A percentile compares a stretch with the other conserved stretches of the same genome.
These are phyloP conservation scores for Aspergillus ruber DNA, from an alignment of 2,329 filamentous ascomycete species.

Conservation along the genomic window DNA sequence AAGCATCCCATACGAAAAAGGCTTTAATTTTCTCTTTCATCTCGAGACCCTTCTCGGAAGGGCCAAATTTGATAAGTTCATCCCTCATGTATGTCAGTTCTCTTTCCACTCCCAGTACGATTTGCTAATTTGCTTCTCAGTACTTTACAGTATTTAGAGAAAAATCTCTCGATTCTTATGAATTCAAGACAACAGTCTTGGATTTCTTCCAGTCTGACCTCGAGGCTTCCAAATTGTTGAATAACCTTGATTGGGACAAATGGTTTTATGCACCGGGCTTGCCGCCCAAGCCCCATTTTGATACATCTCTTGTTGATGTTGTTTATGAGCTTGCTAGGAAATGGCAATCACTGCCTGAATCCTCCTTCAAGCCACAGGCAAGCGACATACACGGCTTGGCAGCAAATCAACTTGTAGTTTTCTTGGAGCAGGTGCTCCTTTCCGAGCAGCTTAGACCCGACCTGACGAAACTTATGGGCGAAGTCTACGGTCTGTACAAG, in stretches of 20 bases:
- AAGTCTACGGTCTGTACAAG: conserved; percentile 64
- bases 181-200: conserved; percentile 84
- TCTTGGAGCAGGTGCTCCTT: conserved; percentile 72
- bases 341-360: conserved; percentile 57
- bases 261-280: conserved; percentile 85
- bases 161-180: conserved; percentile 85
- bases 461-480: conserved; percentile 65
- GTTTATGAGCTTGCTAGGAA: conserved; percentile 77
- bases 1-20: conserved; percentile 89
- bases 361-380: conserved; percentile 53
- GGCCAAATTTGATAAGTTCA: conserved; percentile 88
- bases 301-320: conserved; percentile 77
- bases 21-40: conserved; percentile 87
- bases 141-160: conserved; percentile 82
- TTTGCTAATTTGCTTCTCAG: conserved; percentile 18
- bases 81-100: conserved; percentile 57
- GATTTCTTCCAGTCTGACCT: conserved; percentile 72
- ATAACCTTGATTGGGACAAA: conserved; percentile 77
- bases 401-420: conserved; percentile 85
- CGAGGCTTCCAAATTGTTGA: conserved; percentile 54
- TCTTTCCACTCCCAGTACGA: background rate
- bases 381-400: conserved; percentile 68
- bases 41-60: conserved; percentile 80
- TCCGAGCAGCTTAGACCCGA: conserved; percentile 60
- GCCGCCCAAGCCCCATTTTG: conserved; percentile 84